These are phyloP conservation scores for Phytophthora meadii DNA, from an alignment of 352 stramenopile genomes.

Conservation along the genomic window DNA sequence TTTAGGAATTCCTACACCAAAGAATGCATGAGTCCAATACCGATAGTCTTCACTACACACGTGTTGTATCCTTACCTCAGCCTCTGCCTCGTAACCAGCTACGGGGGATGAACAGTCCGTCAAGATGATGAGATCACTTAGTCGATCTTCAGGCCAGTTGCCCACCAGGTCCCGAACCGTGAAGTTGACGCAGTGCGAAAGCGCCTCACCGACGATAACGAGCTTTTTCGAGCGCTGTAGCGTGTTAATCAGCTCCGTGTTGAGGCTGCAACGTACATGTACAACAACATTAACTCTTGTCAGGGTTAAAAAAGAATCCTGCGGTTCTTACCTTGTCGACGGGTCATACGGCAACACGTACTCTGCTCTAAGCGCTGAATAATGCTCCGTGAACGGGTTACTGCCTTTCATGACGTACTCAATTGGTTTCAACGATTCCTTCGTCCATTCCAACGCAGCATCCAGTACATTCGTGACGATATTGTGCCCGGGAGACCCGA, in stretches of 20 bases:
- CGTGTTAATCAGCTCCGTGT: slow-evolving; percentile 80
- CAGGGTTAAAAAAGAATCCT: neutral
- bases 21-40: neutral
- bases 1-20: slow-evolving; percentile 51
- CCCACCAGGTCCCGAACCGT: slow-evolving; percentile 91
- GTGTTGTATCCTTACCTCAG: slow-evolving; percentile 25
- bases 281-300: neutral
- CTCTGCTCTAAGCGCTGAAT: slow-evolving; percentile 92
- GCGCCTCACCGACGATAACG: slow-evolving; percentile 92
- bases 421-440: neutral
- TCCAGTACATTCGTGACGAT: slow-evolving; percentile 80
- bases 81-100: slow-evolving; percentile 55
- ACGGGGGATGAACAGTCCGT: slow-evolving; percentile 71
- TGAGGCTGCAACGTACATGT: slow-evolving; percentile 53
- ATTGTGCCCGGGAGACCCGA: slow-evolving; percentile 86
- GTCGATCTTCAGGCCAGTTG: slow-evolving; percentile 69
- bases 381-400: slow-evolving; percentile 55
- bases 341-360: slow-evolving; percentile 76
- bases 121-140: slow-evolving; percentile 64
- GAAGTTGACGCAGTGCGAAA: slow-evolving; percentile 97
- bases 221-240: slow-evolving; percentile 81
- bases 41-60: neutral
- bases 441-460: slow-evolving; percentile 53
- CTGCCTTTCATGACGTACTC: neutral
- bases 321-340: slow-evolving; percentile 39